These are phyloP conservation scores for Forsythia suspensa DNA, from an alignment of 257 asterid species.

Conservation along the genomic window DNA sequence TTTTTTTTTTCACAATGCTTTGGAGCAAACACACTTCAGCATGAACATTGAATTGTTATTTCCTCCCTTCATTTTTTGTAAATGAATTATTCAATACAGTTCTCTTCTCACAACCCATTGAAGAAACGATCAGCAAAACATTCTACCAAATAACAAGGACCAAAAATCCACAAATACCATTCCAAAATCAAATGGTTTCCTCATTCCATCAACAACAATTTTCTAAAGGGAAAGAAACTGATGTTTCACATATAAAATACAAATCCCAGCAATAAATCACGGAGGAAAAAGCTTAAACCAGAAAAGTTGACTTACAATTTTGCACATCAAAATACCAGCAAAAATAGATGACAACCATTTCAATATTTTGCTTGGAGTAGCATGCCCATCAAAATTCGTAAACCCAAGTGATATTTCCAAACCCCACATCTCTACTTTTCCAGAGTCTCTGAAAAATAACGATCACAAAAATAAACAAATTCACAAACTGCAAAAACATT, in stretches of 20 bases:
- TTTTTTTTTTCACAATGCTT: too few relatives aligned
- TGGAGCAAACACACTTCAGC: background rate
- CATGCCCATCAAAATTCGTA: slow-evolving; percentile 41
- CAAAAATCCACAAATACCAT: background rate
- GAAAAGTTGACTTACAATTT: slow-evolving; percentile 51
- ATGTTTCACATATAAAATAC: slow-evolving; percentile 6
- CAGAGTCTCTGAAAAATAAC: background rate
- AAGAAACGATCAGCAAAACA: background rate
- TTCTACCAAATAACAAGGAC: background rate
- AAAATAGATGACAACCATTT: slow-evolving; percentile 61
- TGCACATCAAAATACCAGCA: slow-evolving; percentile 80
- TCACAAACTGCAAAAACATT: background rate
- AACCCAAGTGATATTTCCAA: slow-evolving; percentile 28
- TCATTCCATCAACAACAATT: slow-evolving; percentile 11
- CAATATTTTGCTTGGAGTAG: slow-evolving; percentile 51
- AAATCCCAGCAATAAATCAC: background rate
- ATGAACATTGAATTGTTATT: slow-evolving; percentile 1
- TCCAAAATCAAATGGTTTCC: slow-evolving; percentile 11
- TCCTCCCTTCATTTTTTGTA: background rate
- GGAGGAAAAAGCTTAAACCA: background rate
- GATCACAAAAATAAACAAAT: background rate
- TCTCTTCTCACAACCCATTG: background rate
- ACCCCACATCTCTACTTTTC: slow-evolving; percentile 25
- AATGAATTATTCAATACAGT: slow-evolving; percentile 6
- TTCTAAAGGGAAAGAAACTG: background rate